A percentile compares a stretch with the other conserved stretches of the same genome.
Conservation (phyloP, 225 moss, liverwort and hornwort species). For the Bryoerythrophyllum caledonicum region DNA sequence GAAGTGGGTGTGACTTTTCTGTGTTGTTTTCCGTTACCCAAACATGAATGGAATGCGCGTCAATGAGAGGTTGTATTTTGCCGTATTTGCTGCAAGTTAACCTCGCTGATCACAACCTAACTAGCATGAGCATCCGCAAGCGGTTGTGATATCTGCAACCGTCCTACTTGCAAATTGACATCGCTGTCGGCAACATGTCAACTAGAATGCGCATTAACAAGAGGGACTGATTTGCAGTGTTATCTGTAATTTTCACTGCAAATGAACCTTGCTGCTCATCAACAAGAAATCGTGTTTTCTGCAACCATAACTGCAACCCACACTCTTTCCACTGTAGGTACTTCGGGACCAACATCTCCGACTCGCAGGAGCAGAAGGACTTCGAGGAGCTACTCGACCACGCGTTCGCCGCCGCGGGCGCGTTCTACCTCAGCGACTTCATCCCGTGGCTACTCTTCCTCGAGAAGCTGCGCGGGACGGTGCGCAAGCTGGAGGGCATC, state of each 20-base stretch:
- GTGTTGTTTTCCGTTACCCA: neutral
- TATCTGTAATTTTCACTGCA: no score
- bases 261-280: no score
- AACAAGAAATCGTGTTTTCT: neutral
- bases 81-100: no score
- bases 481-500: conserved; percentile 28
- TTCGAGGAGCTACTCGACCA: conserved; percentile 34
- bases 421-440: conserved; percentile 58
- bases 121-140: no score
- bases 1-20: no score
- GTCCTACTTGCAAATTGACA: no score
- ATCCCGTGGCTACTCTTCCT: conserved; percentile 51
- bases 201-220: conserved; percentile 53
- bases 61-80: no score
- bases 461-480: conserved; percentile 29
- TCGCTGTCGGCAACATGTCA: conserved; percentile 28
- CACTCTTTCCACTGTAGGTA: conserved; percentile 24
- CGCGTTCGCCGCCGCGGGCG: conserved; percentile 10
- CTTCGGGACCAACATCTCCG: conserved; percentile 35
- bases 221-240: no score
- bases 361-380: conserved; percentile 38
- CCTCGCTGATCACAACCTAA: no score
- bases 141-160: no score
- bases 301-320: neutral
- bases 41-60: neutral